Conservation (phyloP, 2,329 filamentous ascomycete species). For the Paraconiothyrium sp. region DNA sequence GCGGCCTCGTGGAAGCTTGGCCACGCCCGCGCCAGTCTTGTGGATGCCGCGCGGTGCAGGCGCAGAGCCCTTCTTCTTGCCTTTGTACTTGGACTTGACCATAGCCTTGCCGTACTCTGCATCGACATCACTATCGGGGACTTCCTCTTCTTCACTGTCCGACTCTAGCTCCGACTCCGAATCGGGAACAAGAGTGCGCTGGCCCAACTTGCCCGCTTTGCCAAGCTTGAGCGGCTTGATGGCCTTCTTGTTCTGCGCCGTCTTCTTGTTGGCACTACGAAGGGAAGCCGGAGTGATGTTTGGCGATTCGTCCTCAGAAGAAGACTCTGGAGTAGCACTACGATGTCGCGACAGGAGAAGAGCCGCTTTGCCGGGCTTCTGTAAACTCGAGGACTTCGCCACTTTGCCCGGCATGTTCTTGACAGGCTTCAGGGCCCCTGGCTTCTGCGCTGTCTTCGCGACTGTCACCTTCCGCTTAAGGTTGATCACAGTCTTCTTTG, state of each 20-base stretch:
- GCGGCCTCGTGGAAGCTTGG: conserved; percentile 15
- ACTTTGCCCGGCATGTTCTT: conserved; percentile 25
- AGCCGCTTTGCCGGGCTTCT: conserved; percentile 28
- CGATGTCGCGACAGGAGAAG: conserved; percentile 4
- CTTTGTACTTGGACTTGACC: conserved; percentile 11
- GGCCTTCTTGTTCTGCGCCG: conserved; percentile 21
- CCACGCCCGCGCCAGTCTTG: conserved; percentile 26
- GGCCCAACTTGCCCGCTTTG: conserved; percentile 3
- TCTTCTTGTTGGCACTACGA: conserved; percentile 40
- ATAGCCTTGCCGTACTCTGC: conserved; percentile 11
- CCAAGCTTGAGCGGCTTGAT: conserved; percentile 24
- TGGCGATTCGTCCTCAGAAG: conserved; percentile 31
- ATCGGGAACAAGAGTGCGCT: conserved; percentile 1
- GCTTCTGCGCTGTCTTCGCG: conserved; percentile 14
- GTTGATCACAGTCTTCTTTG: conserved; percentile 35
- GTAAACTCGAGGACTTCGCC: conserved; percentile 23
- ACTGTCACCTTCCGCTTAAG: conserved; percentile 21
- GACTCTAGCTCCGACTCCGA: conserved; percentile 11
- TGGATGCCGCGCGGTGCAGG: conserved; percentile 23
- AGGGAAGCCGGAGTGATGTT: conserved; percentile 50
- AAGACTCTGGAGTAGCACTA: conserved; percentile 25
- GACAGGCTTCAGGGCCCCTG: conserved; percentile 36
- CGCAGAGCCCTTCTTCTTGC: conserved; percentile 20
- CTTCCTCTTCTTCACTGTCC: conserved; percentile 11
- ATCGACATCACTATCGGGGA: conserved; percentile 14